Percentiles rank a stretch among this genome's conserved stretches.
Evolutionary conservation across 2,329 filamentous ascomycete species (phyloP).

Genomic region (Aureobasidium sp.): DNA sequence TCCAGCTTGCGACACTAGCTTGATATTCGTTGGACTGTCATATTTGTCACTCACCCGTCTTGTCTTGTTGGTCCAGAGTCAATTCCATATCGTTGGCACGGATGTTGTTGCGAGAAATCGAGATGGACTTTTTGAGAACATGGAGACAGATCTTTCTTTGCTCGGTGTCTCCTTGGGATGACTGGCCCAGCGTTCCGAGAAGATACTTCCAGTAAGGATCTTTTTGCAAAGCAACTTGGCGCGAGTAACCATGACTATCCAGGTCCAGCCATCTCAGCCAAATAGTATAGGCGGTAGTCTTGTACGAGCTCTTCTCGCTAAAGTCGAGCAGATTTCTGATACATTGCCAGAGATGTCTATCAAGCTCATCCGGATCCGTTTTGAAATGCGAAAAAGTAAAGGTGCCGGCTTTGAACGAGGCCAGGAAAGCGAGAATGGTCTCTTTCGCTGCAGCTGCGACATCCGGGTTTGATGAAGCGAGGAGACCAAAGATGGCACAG

Average conservation of each 20-base stretch:
- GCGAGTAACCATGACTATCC: background rate
- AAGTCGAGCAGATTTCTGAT: background rate
- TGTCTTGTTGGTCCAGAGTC: slow-evolving; percentile 15
- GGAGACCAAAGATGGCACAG: slow-evolving; percentile 1
- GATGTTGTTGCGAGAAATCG: slow-evolving; percentile 16
- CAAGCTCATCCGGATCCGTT: slow-evolving; percentile 6
- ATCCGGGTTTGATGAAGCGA: background rate
- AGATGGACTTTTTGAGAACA: slow-evolving; percentile 37
- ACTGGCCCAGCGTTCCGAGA: slow-evolving; percentile 28
- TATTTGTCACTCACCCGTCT: slow-evolving; percentile 18
- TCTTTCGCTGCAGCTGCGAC: slow-evolving; percentile 15
- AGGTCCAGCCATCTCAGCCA: slow-evolving; percentile 19
- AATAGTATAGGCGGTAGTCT: slow-evolving; percentile 14
- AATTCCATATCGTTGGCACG: slow-evolving; percentile 13
- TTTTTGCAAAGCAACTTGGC: slow-evolving; percentile 14
- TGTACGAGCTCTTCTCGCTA: background rate
- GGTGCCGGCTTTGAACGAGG: background rate
- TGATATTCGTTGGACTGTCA: background rate
- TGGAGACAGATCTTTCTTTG: slow-evolving; percentile 41
- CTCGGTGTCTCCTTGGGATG: slow-evolving; percentile 36
- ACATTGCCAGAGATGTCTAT: slow-evolving; percentile 11
- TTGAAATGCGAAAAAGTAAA: slow-evolving; percentile 2
- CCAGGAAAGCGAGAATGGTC: slow-evolving; percentile 13
- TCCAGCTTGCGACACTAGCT: background rate
- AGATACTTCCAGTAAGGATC: slow-evolving; percentile 37